Percentiles rank a stretch among this genome's conserved stretches.
phyloP scores from a whole-genome alignment of 495 filamentous ascomycete species.

The Entonaema liquescens region DNA sequence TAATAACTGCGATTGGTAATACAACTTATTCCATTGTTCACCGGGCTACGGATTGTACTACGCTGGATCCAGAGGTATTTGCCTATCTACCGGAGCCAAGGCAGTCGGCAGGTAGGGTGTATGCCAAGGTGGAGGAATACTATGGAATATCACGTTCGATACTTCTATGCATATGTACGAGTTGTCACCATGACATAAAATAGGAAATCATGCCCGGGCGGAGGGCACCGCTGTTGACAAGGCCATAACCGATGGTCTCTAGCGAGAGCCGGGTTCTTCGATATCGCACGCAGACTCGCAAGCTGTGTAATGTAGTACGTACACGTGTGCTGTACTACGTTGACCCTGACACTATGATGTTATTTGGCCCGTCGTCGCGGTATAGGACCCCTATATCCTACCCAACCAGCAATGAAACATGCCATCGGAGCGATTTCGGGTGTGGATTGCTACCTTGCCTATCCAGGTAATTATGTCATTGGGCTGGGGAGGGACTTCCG shows the following conservation, averaged over 20 bases:
- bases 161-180: background rate
- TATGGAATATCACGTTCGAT: background rate
- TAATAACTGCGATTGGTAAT: background rate
- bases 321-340: background rate
- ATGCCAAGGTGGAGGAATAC: background rate
- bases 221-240: background rate
- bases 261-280: background rate
- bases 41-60: background rate
- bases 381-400: background rate
- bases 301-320: background rate
- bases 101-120: background rate
- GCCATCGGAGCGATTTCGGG: background rate
- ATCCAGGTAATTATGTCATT: background rate
- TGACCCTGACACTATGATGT: background rate
- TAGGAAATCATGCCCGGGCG: background rate
- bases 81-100: background rate
- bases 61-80: background rate
- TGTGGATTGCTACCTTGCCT: background rate
- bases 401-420: background rate
- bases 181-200: background rate
- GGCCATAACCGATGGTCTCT: background rate
- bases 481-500: background rate
- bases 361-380: too few species aligned
- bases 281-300: background rate
- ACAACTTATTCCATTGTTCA: background rate